Evolutionary conservation across 768 basidiomycete genomes (phyloP), one percentile per base, ranked within the genome.

Genomic region (Panaeolus cyanescens): DNA sequence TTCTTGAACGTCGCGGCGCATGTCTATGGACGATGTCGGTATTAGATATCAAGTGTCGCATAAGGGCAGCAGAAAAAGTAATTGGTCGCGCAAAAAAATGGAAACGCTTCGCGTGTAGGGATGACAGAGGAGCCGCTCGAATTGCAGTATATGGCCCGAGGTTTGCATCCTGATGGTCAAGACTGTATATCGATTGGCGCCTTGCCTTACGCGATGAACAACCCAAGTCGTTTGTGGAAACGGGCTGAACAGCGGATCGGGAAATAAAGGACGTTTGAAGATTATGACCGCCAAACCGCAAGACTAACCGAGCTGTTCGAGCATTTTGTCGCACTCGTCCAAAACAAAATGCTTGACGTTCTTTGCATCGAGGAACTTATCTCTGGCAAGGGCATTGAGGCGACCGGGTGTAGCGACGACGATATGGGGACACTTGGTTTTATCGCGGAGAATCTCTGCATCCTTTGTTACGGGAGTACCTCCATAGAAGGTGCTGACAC

Each of bases 291-390:
- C 85, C 85, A 89, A 90, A 87, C 82, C 85, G 89, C 83, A 89
- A 78, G 86, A 99, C 97, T 98, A 93, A 99, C 97, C 97, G 82
- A 99, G 95, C 88, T 95, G 92, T 86, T 99, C 97, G 75, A 99
- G 91, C 95, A 99, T 98, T 88, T 99, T 99, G 86, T 99, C 97
- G 86, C 97, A 99, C 83, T 99, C 97, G 86, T 99, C 97, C 76
- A 99, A 83, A 60, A 97, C 95, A 79, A 99, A 99, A 83, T 99
- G 96, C 81, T 99, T 99, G 77, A 99, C 95, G 72, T 93, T 89
- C 79, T 92, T 92, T 65, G 93, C 92, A 73, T 97, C 94, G 77
- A 99, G 76, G 70, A 91, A 85, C 83, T 99, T 99, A 80, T 99
- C 97, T 67, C 96, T 85, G 55, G 90, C 88, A 67, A 99, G 90